phyloP scores from a whole-genome alignment of 768 basidiomycete genomes.

The Daedaleopsis sinensis region DNA sequence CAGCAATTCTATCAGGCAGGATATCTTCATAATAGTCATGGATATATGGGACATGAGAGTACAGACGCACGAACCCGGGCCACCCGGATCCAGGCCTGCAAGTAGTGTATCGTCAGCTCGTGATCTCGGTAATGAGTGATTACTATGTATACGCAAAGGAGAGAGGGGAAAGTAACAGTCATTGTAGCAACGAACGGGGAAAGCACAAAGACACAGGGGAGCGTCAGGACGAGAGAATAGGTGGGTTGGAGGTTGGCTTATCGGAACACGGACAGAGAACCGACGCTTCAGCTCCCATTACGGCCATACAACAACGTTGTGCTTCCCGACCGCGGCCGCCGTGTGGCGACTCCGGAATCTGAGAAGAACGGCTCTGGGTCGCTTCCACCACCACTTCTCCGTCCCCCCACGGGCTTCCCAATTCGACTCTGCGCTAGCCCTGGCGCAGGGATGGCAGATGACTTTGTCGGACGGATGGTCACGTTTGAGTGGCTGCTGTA shows the following conservation, averaged over 20 bases:
- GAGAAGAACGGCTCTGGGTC: conserved; percentile 15
- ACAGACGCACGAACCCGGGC: conserved; percentile 15
- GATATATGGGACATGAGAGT: conserved; percentile 21
- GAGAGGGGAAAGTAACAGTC: not conserved
- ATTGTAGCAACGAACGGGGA: not conserved
- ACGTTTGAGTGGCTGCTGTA: conserved; percentile 28
- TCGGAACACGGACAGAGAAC: too few relatives aligned
- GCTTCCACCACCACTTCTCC: conserved; percentile 29
- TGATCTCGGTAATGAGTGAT: conserved; percentile 17
- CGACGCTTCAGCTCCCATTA: conserved; percentile 9
- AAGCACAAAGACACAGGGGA: not conserved
- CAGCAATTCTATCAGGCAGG: conserved; percentile 1
- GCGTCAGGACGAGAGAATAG: not conserved
- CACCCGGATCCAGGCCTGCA: conserved; percentile 17
- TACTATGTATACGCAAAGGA: conserved; percentile 8
- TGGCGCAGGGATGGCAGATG: conserved; percentile 20
- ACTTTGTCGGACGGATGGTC: conserved; percentile 30
- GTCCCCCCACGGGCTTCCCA: conserved; percentile 31
- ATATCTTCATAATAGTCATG: conserved; percentile 28
- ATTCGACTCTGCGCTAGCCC: conserved; percentile 35
- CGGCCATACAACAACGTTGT: conserved; percentile 17
- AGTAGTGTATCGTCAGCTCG: conserved; percentile 30
- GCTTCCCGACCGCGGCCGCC: conserved; percentile 31
- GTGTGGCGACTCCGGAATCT: conserved; percentile 12
- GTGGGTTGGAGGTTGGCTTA: not conserved